phyloP scores from a whole-genome alignment of 164 flowering plant species.

The Magnolia changhungtana region DNA sequence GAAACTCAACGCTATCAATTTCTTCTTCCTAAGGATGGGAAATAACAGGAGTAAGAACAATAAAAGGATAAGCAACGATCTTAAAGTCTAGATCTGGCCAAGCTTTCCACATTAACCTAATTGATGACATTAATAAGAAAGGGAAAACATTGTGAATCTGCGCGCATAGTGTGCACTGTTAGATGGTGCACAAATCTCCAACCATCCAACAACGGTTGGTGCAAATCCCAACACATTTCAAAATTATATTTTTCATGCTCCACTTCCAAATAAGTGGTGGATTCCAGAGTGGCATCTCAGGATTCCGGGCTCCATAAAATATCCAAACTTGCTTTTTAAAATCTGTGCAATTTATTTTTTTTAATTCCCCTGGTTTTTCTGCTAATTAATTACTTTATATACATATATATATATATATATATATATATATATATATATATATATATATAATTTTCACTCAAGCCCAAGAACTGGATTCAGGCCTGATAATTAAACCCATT shows the following conservation, averaged over 20 bases:
- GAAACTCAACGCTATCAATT: slow-evolving; percentile 62
- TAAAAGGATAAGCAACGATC: background rate
- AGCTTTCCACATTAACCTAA: background rate
- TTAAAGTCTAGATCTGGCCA: too few species aligned
- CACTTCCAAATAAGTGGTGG: background rate
- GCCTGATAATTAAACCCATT: too few species aligned
- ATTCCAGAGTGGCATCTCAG: background rate
- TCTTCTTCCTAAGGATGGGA: slow-evolving; percentile 59
- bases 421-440: too few species aligned
- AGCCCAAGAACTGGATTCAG: too few species aligned
- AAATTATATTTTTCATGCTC: too few species aligned
- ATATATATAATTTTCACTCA: too few species aligned
- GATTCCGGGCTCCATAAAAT: background rate
- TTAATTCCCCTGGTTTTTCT: too few species aligned
- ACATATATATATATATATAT: too few species aligned
- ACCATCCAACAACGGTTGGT: background rate
- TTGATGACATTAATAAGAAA: too few species aligned
- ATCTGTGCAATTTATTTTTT: too few species aligned
- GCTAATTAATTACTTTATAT: too few species aligned
- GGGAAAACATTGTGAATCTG: background rate
- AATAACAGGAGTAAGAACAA: background rate
- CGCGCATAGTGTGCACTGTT: background rate
- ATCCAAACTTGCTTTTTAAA: too few species aligned
- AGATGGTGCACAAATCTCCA: background rate
- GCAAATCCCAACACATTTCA: background rate